Evolutionary conservation across 768 basidiomycete species (phyloP), one percentile per base, ranked within the genome.

Genomic region (Postia placenta): DNA sequence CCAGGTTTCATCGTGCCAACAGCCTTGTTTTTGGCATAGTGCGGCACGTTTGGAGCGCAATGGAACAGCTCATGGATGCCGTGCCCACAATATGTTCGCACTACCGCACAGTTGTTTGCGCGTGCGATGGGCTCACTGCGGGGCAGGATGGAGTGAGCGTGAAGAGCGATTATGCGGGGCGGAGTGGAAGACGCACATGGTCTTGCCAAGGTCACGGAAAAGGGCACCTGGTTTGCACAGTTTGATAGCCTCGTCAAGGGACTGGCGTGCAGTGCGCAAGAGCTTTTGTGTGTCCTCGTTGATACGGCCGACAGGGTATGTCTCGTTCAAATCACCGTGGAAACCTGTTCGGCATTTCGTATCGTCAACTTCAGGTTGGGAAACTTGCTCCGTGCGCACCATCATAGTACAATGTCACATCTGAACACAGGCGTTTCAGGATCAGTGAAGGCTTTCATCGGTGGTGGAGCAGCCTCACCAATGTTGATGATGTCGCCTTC

Each of bases 401-500:
- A 36, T 88, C 76, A 58, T 87, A 79, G 66, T 83, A 95, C 9
- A 92, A 65, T 2, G 86, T 75, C 30, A 95, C 77, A 61, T 95
- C 92, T 91, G 54, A 30, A 22, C 41, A 26, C 22, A 7, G 27
- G 5, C 4, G 28, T 24, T 44, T 46, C 50, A 20, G 35, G 20
- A 40, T 41, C n/a, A 5, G 15, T 36, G 22, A 2, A 30, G 24
- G 19, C 4, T 15, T 5, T 15, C 17, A 40, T 5, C n/a, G 23
- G 24, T 12, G 22, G 12, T 25, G 51, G 35, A 45, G 48, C n/a
- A n/a, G n/a, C 63, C 73, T 51, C 53, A 85, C 89, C 93, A 45
- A 99, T 81, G 68, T 99, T 99, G 64, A 98, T 73, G 56, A 98
- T 98, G 68, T 99, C 96, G 15, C 96, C 96, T 56, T 97, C 91